Conservation (phyloP, 495 filamentous ascomycete species). For the Amorphotheca resinae region DNA sequence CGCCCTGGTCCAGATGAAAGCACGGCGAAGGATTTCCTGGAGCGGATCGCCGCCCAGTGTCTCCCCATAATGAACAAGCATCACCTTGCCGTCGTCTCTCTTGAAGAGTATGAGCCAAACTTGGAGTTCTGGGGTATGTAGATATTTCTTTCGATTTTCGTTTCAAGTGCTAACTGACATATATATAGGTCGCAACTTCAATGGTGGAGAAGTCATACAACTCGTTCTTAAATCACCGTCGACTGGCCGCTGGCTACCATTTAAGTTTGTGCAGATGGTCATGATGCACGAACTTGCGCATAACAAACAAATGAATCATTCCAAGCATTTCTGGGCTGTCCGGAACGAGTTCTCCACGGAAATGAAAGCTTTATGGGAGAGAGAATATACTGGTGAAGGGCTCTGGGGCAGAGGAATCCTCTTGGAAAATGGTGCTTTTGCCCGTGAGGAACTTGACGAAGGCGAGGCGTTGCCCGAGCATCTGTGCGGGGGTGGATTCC, state of each 20-base stretch:
- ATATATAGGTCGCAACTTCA: constrained; percentile 62
- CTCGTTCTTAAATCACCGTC: constrained; percentile 54
- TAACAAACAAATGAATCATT: constrained; percentile 77
- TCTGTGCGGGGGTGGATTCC: constrained; percentile 59
- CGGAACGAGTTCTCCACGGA: constrained; percentile 52
- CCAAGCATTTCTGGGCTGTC: constrained; percentile 47
- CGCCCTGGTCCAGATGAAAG: constrained; percentile 44
- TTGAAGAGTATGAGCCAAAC: constrained; percentile 69
- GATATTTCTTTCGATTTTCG: background rate
- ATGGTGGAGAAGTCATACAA: constrained; percentile 72
- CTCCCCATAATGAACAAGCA: constrained; percentile 61
- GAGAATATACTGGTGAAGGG: constrained; percentile 60
- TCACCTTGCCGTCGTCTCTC: constrained; percentile 52
- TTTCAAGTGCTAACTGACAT: background rate
- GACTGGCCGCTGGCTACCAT: constrained; percentile 56
- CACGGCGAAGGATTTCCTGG: constrained; percentile 56
- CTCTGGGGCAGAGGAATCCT: constrained; percentile 58
- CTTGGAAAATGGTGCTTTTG: constrained; percentile 45
- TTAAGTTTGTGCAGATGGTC: constrained; percentile 69
- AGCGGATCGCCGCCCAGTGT: constrained; percentile 67
- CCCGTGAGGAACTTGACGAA: constrained; percentile 34
- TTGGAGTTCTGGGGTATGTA: constrained; percentile 41
- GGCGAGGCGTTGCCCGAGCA: constrained; percentile 45
- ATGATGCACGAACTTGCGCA: constrained; percentile 78
- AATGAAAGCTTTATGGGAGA: constrained; percentile 50